These are phyloP conservation scores for Phytophthora sp. DNA, from an alignment of 352 stramenopile species.

Conservation along the genomic window DNA sequence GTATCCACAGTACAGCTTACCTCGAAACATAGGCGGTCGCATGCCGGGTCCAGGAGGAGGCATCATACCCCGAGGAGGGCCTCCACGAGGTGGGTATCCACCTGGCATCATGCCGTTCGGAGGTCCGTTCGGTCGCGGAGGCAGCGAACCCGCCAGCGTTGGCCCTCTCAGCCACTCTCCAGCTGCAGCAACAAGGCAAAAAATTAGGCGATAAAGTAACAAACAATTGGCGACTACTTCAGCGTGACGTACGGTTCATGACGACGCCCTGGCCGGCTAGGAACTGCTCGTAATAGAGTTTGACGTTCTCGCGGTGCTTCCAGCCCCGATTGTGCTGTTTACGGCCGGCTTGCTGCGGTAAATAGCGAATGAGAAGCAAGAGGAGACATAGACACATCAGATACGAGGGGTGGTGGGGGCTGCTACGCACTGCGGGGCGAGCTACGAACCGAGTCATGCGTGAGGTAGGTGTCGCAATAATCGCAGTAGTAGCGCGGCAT, in stretches of 20 bases:
- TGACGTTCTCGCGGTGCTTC: constrained; percentile 96
- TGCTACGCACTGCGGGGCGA: neutral
- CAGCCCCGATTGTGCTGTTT: constrained; percentile 95
- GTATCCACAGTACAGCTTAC: constrained; percentile 22
- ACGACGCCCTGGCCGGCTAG: constrained; percentile 73
- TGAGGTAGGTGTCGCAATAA: constrained; percentile 96
- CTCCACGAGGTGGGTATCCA: constrained; percentile 71
- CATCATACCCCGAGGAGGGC: constrained; percentile 78
- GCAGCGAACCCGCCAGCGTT: constrained; percentile 45
- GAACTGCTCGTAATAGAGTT: constrained; percentile 94
- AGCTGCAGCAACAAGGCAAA: constrained; percentile 40
- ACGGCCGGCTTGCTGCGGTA: constrained; percentile 82
- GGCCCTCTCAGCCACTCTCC: constrained; percentile 74
- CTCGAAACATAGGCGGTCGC: constrained; percentile 76
- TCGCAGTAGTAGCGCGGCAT: constrained; percentile 96
- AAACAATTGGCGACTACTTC: neutral
- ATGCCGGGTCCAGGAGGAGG: constrained; percentile 60
- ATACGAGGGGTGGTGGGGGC: neutral
- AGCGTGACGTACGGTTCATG: constrained; percentile 68
- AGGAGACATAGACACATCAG: constrained; percentile 16
- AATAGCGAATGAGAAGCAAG: neutral
- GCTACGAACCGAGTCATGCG: constrained; percentile 89
- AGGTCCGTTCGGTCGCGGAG: constrained; percentile 48
- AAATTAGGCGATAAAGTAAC: neutral
- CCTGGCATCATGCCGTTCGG: constrained; percentile 45